Conservation (phyloP, 164 flowering plant genomes). For the Warburgia ugandensis region DNA sequence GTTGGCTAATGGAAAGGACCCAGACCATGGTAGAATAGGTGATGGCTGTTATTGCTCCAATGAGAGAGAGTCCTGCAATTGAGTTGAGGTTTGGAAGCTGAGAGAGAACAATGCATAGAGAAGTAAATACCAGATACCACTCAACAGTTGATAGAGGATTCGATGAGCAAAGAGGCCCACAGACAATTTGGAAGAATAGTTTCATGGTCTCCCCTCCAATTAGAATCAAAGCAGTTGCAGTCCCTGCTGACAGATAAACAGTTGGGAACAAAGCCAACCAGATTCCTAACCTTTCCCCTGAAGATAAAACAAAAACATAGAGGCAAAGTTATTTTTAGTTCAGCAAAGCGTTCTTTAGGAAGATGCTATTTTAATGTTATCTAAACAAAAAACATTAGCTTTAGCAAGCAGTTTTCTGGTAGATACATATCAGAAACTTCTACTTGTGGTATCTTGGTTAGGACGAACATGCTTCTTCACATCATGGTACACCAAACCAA, state of each 20-base stretch:
- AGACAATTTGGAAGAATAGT: conserved; percentile 88
- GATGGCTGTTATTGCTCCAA: conserved; percentile 94
- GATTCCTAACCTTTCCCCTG: conserved; percentile 81
- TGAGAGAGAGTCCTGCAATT: conserved; percentile 90
- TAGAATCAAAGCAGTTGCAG: conserved; percentile 89
- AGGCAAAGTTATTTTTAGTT: no score
- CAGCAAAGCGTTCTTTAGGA: no score
- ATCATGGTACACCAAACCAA: no score
- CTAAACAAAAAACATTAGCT: no score
- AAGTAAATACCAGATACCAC: conserved; percentile 98
- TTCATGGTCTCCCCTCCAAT: conserved; percentile 99
- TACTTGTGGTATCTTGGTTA: no score
- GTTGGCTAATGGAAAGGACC: conserved; percentile 96
- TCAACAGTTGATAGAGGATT: conserved; percentile 94
- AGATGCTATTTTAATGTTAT: no score
- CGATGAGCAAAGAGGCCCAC: conserved; percentile 80
- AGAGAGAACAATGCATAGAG: conserved; percentile 83
- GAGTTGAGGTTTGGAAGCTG: conserved; percentile 99
- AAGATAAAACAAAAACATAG: no score
- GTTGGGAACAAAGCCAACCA: conserved; percentile 99
- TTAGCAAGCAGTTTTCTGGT: no score
- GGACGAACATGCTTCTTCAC: no score
- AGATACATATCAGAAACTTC: no score
- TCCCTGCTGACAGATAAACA: conserved; percentile 90
- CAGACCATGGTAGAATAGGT: conserved; percentile 93